These are phyloP conservation scores for Hortaea werneckii DNA, from an alignment of 2,329 filamentous ascomycete species.

Conservation along the genomic window DNA sequence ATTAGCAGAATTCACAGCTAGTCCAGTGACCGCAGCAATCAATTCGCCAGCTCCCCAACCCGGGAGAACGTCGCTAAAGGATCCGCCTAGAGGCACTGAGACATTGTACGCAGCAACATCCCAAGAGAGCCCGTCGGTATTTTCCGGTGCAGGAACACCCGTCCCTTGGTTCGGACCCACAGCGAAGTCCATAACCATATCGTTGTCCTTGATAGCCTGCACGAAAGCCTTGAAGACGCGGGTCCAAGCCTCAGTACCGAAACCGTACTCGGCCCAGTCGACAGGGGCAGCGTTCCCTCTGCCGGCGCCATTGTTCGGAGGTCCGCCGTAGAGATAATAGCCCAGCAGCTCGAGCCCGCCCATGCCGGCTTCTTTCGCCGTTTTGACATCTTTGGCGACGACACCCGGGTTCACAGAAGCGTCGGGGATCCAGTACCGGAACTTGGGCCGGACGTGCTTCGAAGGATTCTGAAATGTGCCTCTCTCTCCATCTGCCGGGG, in stretches of 20 bases:
- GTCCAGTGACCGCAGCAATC: constrained; percentile 16
- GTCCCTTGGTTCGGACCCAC: constrained; percentile 40
- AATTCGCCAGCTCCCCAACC: constrained; percentile 10
- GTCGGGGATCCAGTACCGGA: constrained; percentile 32
- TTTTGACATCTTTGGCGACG: constrained; percentile 24
- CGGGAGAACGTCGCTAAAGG: background rate
- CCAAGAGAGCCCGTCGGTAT: constrained; percentile 27
- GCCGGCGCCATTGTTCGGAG: constrained; percentile 5
- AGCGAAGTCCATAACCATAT: constrained; percentile 36
- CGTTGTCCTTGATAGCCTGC: constrained; percentile 26
- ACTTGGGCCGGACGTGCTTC: constrained; percentile 15
- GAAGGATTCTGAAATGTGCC: constrained; percentile 20
- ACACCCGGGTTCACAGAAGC: constrained; percentile 22
- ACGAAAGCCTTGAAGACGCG: constrained; percentile 6
- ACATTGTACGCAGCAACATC: constrained; percentile 19
- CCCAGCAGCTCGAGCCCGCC: constrained; percentile 32
- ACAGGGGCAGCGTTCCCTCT: constrained; percentile 9
- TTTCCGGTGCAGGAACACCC: constrained; percentile 32
- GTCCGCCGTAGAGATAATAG: constrained; percentile 27
- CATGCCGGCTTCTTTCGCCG: constrained; percentile 24
- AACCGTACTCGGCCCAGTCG: constrained; percentile 3
- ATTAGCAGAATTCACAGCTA: constrained; percentile 1
- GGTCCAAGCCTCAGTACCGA: constrained; percentile 2
- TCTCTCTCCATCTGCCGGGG: too few relatives aligned
- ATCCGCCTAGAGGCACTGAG: constrained; percentile 1